Evolutionary conservation across 805 yeast genomes (phyloP).

Genomic region (Phaffomyces thermotolerans): DNA sequence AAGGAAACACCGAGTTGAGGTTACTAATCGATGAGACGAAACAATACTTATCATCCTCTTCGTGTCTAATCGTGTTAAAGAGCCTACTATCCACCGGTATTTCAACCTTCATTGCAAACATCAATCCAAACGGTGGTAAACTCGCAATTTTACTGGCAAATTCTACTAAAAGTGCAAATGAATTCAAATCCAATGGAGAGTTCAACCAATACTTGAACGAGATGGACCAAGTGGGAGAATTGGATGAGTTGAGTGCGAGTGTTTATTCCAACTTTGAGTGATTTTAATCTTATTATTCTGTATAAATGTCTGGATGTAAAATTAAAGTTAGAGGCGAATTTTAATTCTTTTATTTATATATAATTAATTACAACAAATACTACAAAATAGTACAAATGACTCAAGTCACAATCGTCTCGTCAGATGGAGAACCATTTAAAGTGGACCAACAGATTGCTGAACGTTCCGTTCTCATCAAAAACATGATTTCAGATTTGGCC

Average conservation of each 20-base stretch:
- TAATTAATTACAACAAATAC: too few relatives aligned
- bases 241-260: conserved; percentile 84
- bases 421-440: conserved; percentile 73
- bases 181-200: conserved; percentile 31
- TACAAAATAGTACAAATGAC: too few relatives aligned
- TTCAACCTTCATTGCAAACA: conserved; percentile 29
- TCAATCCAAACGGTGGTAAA: conserved; percentile 18
- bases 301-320: neutral
- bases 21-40: conserved; percentile 36
- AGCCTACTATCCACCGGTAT: conserved; percentile 30
- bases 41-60: conserved; percentile 34
- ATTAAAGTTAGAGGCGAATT: neutral
- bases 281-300: neutral
- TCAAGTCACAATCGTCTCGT: conserved; percentile 54
- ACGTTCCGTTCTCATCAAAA: conserved; percentile 76
- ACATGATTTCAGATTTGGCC: conserved; percentile 72
- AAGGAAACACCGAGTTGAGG: conserved; percentile 20
- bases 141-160: conserved; percentile 68
- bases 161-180: conserved; percentile 56
- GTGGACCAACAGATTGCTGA: conserved; percentile 81
- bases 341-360: too few relatives aligned
- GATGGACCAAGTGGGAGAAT: conserved; percentile 48
- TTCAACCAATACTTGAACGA: conserved; percentile 35
- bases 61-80: conserved; percentile 26
- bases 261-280: conserved; percentile 70